Evolutionary conservation across 805 yeast species (phyloP).

Genomic region (Sugiyamaella mastotermitis): DNA sequence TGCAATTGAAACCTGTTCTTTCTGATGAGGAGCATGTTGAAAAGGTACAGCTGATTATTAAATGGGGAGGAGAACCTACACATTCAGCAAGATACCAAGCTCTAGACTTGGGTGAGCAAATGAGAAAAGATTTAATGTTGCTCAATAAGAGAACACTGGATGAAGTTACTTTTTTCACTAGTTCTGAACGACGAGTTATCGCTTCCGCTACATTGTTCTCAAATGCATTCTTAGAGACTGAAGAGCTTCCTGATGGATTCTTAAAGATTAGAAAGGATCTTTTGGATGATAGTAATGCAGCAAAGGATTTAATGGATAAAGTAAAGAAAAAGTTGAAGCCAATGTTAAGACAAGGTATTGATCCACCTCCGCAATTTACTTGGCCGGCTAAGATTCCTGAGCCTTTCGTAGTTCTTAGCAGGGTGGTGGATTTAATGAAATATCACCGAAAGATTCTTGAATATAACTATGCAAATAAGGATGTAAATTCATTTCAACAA

Average conservation of each 20-base stretch:
- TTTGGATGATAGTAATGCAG: constrained; percentile 95
- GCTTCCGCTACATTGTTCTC: constrained; percentile 89
- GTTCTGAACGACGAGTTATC: constrained; percentile 91
- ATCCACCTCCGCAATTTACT: constrained; percentile 94
- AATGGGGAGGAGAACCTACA: constrained; percentile 99
- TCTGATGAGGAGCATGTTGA: constrained; percentile 52
- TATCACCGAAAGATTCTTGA: constrained; percentile 82
- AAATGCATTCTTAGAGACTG: constrained; percentile 53
- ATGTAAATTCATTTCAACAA: constrained; percentile 62
- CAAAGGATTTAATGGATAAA: constrained; percentile 94
- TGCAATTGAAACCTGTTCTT: constrained; percentile 82
- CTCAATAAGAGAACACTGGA: constrained; percentile 79
- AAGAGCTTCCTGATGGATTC: constrained; percentile 68
- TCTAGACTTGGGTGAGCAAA: constrained; percentile 89
- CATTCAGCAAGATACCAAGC: constrained; percentile 96
- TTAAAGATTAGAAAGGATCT: constrained; percentile 81
- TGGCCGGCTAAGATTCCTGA: constrained; percentile 99
- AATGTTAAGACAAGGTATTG: constrained; percentile 86
- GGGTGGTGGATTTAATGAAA: constrained; percentile 94
- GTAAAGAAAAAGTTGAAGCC: constrained; percentile 96
- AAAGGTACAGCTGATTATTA: constrained; percentile 89
- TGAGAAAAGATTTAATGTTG: constrained; percentile 84
- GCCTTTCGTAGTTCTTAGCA: constrained; percentile 86
- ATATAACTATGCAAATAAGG: constrained; percentile 62
- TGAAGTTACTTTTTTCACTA: constrained; percentile 80